Conservation (phyloP, 345 rosid genomes). For the Camelina laxa region DNA sequence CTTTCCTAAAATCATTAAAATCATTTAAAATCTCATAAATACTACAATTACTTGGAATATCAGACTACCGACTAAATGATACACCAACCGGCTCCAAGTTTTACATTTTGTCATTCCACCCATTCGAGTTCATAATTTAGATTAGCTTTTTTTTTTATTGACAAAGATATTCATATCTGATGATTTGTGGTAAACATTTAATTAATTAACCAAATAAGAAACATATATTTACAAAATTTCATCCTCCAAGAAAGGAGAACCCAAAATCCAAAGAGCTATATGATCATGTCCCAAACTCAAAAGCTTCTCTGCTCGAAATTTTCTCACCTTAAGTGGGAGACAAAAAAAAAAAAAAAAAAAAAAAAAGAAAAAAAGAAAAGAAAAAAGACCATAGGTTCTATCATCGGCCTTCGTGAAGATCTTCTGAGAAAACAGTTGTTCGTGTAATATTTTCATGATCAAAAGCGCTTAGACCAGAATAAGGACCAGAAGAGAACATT, state of each 20-base stretch:
- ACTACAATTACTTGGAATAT: too few species aligned
- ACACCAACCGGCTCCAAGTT: too few species aligned
- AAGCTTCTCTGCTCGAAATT: constrained; percentile 15
- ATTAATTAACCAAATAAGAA: constrained; percentile 8
- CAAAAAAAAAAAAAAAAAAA: not conserved
- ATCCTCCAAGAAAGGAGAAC: constrained; percentile 31
- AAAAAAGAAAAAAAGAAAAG: not conserved
- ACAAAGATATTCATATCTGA: not conserved
- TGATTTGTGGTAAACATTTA: not conserved
- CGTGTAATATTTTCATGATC: constrained; percentile 81
- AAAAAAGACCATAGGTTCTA: constrained; percentile 5
- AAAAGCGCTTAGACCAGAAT: constrained; percentile 79
- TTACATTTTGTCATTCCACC: too few species aligned
- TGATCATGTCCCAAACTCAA: constrained; percentile 34
- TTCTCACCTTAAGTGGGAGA: constrained; percentile 18
- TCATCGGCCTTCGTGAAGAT: constrained; percentile 94
- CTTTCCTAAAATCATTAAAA: too few species aligned
- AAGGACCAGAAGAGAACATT: constrained; percentile 95
- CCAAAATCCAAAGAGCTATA: constrained; percentile 26
- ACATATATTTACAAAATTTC: constrained; percentile 37
- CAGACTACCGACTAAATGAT: too few species aligned
- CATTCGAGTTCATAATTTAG: too few species aligned
- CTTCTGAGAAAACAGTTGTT: constrained; percentile 86
- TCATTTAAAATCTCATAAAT: too few species aligned
- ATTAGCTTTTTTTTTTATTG: too few species aligned